Evolutionary conservation across 768 basidiomycete genomes (phyloP), one percentile per base, ranked within the genome.

Genomic region (Tricholoma matsutake): DNA sequence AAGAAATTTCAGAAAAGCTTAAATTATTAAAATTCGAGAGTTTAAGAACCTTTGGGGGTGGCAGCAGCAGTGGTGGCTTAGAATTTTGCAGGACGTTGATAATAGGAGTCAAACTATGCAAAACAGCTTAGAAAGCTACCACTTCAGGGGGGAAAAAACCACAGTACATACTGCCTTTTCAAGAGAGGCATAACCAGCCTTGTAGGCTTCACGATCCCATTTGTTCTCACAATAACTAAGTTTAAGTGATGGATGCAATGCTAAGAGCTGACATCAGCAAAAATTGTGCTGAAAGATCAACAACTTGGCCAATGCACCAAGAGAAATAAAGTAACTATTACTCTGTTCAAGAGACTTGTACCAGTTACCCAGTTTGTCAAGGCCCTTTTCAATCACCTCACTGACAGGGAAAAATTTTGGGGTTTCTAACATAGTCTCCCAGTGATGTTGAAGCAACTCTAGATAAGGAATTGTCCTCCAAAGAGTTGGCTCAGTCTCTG

Each of bases 281-380:
- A 56, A 43, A 54, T 31, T 57, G 3, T 54, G 32, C 47, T 28
- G 35, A 53, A 54, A 7, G 10, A 54, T 54, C 5, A 41, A 32
- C 47, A 60, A 32, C 14, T 60, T 31, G 62, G 45, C 9, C 53
- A 22, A 39, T 60, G n/a, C 47, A 71, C 72, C 66, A 41, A 72
- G 57, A 51, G 64, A 65, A 13, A 68, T 65, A 60, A 71, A 71
- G 53, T 70, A 71, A 2, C 62, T 58, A 61, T 72, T 64, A 39
- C 57, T 64, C 9, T 71, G 49, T 14, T 70, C 63, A 6, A 67
- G 60, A 14, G 62, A 57, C 3, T 35, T 31, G 45, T 72, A 72
- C 69, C 69, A 75, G 51, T 74, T 74, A 6, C 63, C 41, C 11
- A 73, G 57, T 28, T 69, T 74, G 0, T 49, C 61, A 16, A 73